Conservation (phyloP, 371 early-diverging fungal genomes). For the Haplosporangium sp. region DNA sequence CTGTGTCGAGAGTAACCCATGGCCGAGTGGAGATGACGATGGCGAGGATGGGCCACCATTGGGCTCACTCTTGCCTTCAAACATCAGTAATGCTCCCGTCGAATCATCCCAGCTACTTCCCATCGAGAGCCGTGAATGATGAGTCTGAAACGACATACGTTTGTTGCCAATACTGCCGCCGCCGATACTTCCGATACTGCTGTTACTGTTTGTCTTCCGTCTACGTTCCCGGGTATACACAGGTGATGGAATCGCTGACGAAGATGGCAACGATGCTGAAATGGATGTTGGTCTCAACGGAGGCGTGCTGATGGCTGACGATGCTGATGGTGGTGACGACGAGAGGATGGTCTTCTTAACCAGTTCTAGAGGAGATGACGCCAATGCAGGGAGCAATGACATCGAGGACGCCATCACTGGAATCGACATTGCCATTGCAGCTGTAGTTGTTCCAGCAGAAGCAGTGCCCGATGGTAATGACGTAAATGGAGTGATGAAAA, state of each 20-base stretch:
- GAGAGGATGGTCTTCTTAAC: slow-evolving; percentile 38
- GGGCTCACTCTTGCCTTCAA: slow-evolving; percentile 22
- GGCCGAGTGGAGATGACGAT: background rate
- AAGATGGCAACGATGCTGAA: background rate
- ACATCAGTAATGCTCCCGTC: slow-evolving; percentile 8
- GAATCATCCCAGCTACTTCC: slow-evolving; percentile 39
- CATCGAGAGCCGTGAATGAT: slow-evolving; percentile 31
- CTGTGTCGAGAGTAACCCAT: slow-evolving; percentile 4
- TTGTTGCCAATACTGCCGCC: background rate
- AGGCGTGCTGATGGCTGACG: background rate
- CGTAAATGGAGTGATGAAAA: slow-evolving; percentile 14
- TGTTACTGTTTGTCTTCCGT: background rate
- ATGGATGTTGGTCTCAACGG: background rate
- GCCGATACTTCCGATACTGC: background rate
- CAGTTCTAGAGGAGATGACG: slow-evolving; percentile 27
- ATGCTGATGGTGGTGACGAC: slow-evolving; percentile 7
- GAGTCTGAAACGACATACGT: slow-evolving; percentile 22
- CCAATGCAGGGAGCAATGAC: slow-evolving; percentile 17
- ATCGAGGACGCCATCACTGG: slow-evolving; percentile 13
- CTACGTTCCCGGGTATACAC: background rate
- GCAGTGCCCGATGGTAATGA: background rate
- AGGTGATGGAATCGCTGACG: slow-evolving; percentile 4
- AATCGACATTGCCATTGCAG: background rate
- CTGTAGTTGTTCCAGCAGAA: background rate
- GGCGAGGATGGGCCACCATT: slow-evolving; percentile 7